Evolutionary conservation across 495 filamentous ascomycete genomes (phyloP).

Genomic region (Collariella sp.): DNA sequence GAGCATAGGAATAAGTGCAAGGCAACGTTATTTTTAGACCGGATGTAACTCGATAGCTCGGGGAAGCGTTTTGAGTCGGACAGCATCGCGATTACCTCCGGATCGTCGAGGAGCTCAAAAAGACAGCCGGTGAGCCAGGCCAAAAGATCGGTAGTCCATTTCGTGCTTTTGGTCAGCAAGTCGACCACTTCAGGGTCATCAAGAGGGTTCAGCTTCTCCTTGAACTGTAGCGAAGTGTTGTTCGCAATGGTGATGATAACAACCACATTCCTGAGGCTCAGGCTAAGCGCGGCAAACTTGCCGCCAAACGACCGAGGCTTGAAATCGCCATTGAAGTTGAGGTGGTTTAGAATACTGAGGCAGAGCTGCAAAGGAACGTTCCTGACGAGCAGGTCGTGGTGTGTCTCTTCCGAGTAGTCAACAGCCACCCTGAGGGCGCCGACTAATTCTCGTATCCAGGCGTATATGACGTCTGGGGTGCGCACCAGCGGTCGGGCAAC

Average conservation of each 20-base stretch:
- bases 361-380: constrained; percentile 59
- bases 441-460: constrained; percentile 55
- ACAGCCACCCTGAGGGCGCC: constrained; percentile 56
- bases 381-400: constrained; percentile 61
- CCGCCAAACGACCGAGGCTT: constrained; percentile 52
- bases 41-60: constrained; percentile 39
- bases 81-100: constrained; percentile 38
- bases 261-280: constrained; percentile 63
- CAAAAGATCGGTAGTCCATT: constrained; percentile 62
- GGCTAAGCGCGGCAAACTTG: constrained; percentile 63
- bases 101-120: constrained; percentile 51
- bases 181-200: constrained; percentile 57
- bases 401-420: constrained; percentile 59
- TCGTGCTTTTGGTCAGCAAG: constrained; percentile 45
- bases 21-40: constrained; percentile 42
- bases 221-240: constrained; percentile 32
- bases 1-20: constrained; percentile 65
- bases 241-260: constrained; percentile 56
- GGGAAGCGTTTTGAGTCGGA: constrained; percentile 37
- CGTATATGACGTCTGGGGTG: constrained; percentile 41
- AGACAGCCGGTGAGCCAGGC: constrained; percentile 61
- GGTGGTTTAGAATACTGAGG: constrained; percentile 59
- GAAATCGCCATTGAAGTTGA: constrained; percentile 55
- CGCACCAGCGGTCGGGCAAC: constrained; percentile 46
- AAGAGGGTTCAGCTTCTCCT: constrained; percentile 43